These are phyloP conservation scores for Alnus glutinosa DNA, from an alignment of 306 rosid species.

Conservation along the genomic window DNA sequence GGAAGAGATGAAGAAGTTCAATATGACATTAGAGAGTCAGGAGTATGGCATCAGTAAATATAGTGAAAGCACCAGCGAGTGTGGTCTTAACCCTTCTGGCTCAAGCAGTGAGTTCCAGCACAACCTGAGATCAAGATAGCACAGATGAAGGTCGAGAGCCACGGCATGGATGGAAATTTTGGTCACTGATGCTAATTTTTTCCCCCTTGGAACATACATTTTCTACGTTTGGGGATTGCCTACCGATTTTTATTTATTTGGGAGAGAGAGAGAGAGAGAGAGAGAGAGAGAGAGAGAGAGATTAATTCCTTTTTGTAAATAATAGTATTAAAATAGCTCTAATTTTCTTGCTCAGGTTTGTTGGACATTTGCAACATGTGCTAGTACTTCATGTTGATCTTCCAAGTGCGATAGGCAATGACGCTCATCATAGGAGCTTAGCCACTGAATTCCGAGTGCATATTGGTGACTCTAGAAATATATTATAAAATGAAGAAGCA, in stretches of 20 bases:
- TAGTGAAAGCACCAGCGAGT: conserved; percentile 51
- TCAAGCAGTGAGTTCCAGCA: conserved; percentile 42
- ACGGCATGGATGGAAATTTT: background rate
- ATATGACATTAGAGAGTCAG: conserved; percentile 30
- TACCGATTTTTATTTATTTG: background rate
- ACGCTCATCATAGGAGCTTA: background rate
- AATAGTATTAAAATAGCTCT: background rate
- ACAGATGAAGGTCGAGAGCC: background rate
- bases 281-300: too few relatives aligned
- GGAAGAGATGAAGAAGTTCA: conserved; percentile 36
- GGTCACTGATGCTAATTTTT: background rate
- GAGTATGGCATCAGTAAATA: conserved; percentile 31
- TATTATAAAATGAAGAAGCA: too few relatives aligned
- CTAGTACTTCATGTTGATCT: background rate
- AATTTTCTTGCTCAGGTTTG: conserved; percentile 9
- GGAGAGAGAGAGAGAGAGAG: too few relatives aligned
- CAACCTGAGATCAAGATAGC: background rate
- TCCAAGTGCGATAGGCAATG: background rate
- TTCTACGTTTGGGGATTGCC: background rate
- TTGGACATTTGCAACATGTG: background rate
- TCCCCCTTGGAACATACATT: background rate
- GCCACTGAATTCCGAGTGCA: background rate
- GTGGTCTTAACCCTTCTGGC: conserved; percentile 39
- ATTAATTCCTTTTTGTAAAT: conserved; percentile 4
- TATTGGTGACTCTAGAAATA: too few relatives aligned